Evolutionary conservation across 208 protist genomes (phyloP).

Genomic region (Acanthamoeba quina): DNA sequence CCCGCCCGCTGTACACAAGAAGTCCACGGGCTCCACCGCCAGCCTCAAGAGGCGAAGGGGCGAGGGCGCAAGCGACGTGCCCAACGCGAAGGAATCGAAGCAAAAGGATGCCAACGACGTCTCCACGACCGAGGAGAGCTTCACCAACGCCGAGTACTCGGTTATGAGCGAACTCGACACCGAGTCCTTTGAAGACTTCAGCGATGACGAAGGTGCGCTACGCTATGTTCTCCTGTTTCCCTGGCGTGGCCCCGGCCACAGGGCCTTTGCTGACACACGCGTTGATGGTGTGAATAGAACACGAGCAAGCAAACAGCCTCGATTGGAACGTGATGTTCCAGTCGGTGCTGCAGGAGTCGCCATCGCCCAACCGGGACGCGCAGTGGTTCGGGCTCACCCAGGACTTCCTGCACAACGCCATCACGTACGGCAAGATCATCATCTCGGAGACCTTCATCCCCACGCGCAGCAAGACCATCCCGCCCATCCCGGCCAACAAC

Average conservation of each 20-base stretch:
- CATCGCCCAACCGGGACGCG: conserved; percentile 32
- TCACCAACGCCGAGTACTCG: conserved; percentile 74
- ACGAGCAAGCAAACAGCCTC: conserved; percentile 67
- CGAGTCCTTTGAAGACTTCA: conserved; percentile 74
- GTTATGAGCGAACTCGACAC: conserved; percentile 75
- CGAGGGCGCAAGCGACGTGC: not conserved
- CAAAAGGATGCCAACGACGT: conserved; percentile 64
- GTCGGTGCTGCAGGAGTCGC: conserved; percentile 55
- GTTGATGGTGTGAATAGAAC: conserved; percentile 17
- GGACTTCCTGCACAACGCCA: conserved; percentile 73
- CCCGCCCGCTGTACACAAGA: conserved; percentile 24
- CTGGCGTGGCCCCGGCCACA: too few relatives aligned
- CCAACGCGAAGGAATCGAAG: conserved; percentile 55
- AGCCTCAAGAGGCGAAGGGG: conserved; percentile 28
- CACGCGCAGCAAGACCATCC: conserved; percentile 67
- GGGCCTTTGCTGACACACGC: not conserved
- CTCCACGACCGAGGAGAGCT: conserved; percentile 74
- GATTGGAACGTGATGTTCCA: conserved; percentile 76
- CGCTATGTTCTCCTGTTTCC: not conserved
- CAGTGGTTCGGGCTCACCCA: conserved; percentile 69
- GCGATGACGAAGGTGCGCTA: conserved; percentile 67
- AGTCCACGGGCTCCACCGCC: not conserved
- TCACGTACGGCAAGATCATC: conserved; percentile 76
- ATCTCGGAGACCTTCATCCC: conserved; percentile 74
- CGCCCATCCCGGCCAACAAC: conserved; percentile 15